phyloP scores from a whole-genome alignment of 2,329 filamentous ascomycete genomes.

The Fusarium neocosmosporiellum region DNA sequence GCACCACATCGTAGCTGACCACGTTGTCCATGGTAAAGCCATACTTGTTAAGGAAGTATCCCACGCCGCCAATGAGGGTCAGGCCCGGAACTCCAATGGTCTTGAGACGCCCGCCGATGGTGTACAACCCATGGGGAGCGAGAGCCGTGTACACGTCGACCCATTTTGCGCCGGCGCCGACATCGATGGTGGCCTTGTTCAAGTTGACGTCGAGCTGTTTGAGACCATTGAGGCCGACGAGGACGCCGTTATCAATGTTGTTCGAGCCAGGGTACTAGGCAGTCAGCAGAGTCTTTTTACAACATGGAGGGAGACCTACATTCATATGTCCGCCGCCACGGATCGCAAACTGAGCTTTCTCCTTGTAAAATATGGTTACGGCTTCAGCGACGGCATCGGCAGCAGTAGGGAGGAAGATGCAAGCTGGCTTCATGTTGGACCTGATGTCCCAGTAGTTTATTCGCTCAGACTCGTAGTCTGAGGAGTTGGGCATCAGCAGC shows the following conservation, averaged over 20 bases:
- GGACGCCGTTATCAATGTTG: slow-evolving; percentile 24
- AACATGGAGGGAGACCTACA: not conserved
- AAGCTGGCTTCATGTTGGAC: not conserved
- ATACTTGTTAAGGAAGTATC: slow-evolving; percentile 43
- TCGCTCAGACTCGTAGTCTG: not conserved
- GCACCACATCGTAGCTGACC: slow-evolving; percentile 54
- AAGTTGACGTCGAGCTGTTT: not conserved
- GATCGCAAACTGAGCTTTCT: slow-evolving; percentile 17
- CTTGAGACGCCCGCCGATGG: slow-evolving; percentile 45
- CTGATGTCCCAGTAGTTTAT: not conserved
- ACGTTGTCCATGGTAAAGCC: slow-evolving; percentile 43
- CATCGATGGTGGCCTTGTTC: slow-evolving; percentile 14
- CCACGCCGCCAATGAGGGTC: slow-evolving; percentile 44
- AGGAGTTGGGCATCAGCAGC: not conserved
- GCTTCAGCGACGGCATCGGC: not conserved
- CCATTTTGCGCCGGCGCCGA: slow-evolving; percentile 34
- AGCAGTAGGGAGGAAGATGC: not conserved
- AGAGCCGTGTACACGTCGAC: slow-evolving; percentile 42
- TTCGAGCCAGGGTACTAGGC: slow-evolving; percentile 14
- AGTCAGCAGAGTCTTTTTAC: not conserved
- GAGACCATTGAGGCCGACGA: slow-evolving; percentile 12
- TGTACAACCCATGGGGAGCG: slow-evolving; percentile 34
- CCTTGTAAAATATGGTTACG: not conserved
- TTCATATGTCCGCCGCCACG: slow-evolving; percentile 31
- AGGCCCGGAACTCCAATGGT: slow-evolving; percentile 46